These are phyloP conservation scores for Metarhizium anisopliae DNA, from an alignment of 2,329 filamentous ascomycete species.

Conservation along the genomic window DNA sequence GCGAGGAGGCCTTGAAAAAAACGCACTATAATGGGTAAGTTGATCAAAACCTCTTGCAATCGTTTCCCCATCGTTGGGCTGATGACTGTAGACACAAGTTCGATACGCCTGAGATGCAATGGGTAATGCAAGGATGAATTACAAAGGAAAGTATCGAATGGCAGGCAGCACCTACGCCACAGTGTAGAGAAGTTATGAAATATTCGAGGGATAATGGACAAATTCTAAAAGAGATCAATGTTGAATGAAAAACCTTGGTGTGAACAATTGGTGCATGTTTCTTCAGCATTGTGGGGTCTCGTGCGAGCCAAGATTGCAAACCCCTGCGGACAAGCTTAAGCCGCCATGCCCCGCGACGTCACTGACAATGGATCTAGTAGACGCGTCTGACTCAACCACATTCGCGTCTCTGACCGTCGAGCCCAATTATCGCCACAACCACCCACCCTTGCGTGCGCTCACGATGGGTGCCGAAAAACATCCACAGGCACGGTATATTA, in stretches of 20 bases:
- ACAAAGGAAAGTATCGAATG: neutral
- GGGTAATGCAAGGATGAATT: constrained; percentile 11
- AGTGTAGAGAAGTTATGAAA: too few relatives aligned
- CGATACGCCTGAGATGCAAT: constrained; percentile 26
- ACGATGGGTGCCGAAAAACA: neutral
- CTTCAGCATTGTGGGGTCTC: neutral
- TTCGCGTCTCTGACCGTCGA: neutral
- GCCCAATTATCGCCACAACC: neutral
- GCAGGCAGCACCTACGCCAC: neutral
- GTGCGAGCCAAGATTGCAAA: neutral
- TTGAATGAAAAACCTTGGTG: too few relatives aligned
- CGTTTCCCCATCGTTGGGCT: too few relatives aligned
- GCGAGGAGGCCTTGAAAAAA: constrained; percentile 14
- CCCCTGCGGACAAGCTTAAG: neutral
- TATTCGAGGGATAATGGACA: too few relatives aligned
- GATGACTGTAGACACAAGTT: constrained; percentile 28
- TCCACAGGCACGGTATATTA: neutral
- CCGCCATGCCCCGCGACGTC: neutral
- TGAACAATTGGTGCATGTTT: neutral
- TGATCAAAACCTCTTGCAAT: too few relatives aligned
- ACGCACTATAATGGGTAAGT: too few relatives aligned
- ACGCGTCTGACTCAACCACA: neutral
- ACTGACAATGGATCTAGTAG: neutral
- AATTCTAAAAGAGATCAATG: too few relatives aligned
- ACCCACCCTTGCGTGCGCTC: neutral